phyloP scores from a whole-genome alignment of 768 basidiomycete species.

The Russula sp. region DNA sequence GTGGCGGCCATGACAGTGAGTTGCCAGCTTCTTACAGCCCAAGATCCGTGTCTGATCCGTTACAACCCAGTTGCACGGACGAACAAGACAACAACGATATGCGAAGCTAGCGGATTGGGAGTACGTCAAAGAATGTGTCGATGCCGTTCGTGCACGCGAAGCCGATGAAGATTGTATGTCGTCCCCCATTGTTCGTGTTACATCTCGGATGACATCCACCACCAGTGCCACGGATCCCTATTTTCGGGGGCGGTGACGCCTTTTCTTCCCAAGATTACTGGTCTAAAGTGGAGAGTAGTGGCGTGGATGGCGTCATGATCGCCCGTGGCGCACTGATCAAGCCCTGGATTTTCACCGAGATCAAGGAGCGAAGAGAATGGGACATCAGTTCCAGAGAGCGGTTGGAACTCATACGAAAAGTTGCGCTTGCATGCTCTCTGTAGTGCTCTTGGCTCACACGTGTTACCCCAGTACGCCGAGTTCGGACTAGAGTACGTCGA shows the following conservation, averaged over 20 bases:
- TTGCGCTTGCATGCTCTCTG: conserved; percentile 28
- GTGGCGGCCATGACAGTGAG: conserved; percentile 49
- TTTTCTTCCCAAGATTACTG: conserved; percentile 86
- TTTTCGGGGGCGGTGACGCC: conserved; percentile 95
- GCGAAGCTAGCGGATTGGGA: conserved; percentile 90
- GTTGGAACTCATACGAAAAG: conserved; percentile 70
- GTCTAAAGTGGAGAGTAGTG: conserved; percentile 64
- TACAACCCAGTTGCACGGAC: conserved; percentile 81
- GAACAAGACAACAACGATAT: conserved; percentile 93
- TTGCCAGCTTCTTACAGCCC: neutral
- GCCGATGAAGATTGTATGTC: conserved; percentile 62
- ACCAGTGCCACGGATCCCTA: conserved; percentile 80
- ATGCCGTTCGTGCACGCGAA: conserved; percentile 65
- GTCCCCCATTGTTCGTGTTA: neutral
- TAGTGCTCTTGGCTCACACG: neutral
- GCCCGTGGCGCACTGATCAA: conserved; percentile 94
- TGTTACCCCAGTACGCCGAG: conserved; percentile 61
- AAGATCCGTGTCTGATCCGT: neutral
- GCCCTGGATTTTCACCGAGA: conserved; percentile 93
- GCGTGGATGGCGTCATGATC: conserved; percentile 94
- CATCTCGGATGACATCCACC: neutral
- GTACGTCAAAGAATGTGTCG: conserved; percentile 85
- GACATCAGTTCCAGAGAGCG: conserved; percentile 84
- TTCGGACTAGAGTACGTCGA: conserved; percentile 66
- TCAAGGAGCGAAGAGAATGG: conserved; percentile 90